Percentiles rank a stretch among this genome's conserved stretches.
phyloP scores from a whole-genome alignment of 495 filamentous ascomycete genomes.

The Usnea hakonensis region DNA sequence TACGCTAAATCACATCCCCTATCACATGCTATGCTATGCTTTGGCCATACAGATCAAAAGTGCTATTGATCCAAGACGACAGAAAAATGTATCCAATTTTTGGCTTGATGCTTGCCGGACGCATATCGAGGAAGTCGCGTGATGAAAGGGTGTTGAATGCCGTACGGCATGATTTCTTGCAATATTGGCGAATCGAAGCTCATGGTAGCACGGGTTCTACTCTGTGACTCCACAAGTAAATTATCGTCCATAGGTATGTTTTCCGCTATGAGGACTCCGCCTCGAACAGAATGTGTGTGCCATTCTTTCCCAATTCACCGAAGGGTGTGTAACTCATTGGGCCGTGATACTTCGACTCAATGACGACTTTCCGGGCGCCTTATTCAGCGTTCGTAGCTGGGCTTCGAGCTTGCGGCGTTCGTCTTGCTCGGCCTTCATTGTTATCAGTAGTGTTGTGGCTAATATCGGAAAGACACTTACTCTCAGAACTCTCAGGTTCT shows the following conservation, averaged over 20 bases:
- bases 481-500: slow-evolving; percentile 60
- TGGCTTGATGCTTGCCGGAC: neutral
- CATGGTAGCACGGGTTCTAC: neutral
- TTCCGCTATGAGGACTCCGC: neutral
- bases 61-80: neutral
- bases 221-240: neutral
- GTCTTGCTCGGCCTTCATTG: slow-evolving; percentile 58
- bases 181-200: neutral
- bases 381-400: slow-evolving; percentile 47
- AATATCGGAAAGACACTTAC: slow-evolving; percentile 38
- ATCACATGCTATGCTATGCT: neutral
- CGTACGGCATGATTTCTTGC: neutral
- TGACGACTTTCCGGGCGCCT: slow-evolving; percentile 44
- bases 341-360: slow-evolving; percentile 43
- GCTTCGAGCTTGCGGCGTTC: slow-evolving; percentile 60
- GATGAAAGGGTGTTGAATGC: neutral
- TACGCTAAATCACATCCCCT: neutral
- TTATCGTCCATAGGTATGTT: neutral
- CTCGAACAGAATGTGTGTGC: neutral
- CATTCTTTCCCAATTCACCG: neutral
- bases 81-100: neutral
- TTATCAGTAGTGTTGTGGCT: neutral
- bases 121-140: neutral
- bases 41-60: neutral
- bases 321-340: slow-evolving; percentile 29